Percentiles rank a stretch among this genome's conserved stretches.
phyloP scores from a whole-genome alignment of 192 early-diverging fungal species.

The Coemansia sp. region DNA sequence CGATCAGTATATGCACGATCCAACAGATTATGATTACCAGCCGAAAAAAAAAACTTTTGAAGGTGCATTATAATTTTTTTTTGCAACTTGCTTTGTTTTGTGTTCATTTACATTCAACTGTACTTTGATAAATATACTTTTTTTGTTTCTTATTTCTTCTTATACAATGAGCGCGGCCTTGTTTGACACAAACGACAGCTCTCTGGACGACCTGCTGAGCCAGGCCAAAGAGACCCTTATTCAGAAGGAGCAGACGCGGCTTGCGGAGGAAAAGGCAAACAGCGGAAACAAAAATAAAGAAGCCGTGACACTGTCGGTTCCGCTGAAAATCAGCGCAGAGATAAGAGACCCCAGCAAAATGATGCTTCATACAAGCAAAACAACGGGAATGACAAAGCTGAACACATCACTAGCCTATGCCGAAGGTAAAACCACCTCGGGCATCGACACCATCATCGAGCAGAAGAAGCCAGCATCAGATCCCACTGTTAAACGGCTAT shows the following conservation, averaged over 20 bases:
- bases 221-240: conserved; percentile 37
- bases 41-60: not conserved
- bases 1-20: not conserved
- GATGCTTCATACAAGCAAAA: conserved; percentile 15
- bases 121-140: not conserved
- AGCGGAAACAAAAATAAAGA: not conserved
- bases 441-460: conserved; percentile 8
- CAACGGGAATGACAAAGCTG: conserved; percentile 34
- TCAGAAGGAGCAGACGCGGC: conserved; percentile 9
- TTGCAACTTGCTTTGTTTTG: not conserved
- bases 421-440: not conserved
- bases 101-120: not conserved
- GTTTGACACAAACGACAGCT: conserved; percentile 27
- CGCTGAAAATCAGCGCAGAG: conserved; percentile 27
- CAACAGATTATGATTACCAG: not conserved
- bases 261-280: not conserved
- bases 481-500: conserved; percentile 38
- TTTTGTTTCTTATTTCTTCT: not conserved
- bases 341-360: not conserved
- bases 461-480: conserved; percentile 16
- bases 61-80: not conserved
- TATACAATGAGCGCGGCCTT: not conserved
- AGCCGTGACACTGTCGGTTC: conserved; percentile 22
- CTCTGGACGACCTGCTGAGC: conserved; percentile 37
- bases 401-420: conserved; percentile 9